Evolutionary conservation across 2,329 filamentous ascomycete genomes (phyloP).

Genomic region (Dactylella cylindrospora): DNA sequence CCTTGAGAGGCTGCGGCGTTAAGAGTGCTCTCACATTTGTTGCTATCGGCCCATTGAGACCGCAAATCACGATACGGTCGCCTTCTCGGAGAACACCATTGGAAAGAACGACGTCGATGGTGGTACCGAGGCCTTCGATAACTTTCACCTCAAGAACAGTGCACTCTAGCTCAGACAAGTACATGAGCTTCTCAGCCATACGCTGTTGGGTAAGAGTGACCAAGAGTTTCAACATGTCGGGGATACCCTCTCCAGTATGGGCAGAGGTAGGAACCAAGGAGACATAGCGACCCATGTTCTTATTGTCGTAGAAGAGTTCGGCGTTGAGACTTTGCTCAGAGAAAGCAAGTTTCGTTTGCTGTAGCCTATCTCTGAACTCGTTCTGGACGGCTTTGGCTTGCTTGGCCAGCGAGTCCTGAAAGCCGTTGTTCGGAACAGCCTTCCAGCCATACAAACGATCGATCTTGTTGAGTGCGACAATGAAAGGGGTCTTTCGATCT

Average conservation of each 20-base stretch:
- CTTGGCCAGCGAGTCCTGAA: slow-evolving; percentile 83
- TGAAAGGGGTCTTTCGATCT: slow-evolving; percentile 94
- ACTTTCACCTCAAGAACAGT: slow-evolving; percentile 99
- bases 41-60: slow-evolving; percentile 91
- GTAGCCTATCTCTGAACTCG: slow-evolving; percentile 87
- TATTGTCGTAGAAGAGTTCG: slow-evolving; percentile 96
- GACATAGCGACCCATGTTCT: slow-evolving; percentile 89
- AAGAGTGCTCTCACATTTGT: slow-evolving; percentile 94
- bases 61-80: slow-evolving; percentile 90
- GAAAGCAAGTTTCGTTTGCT: slow-evolving; percentile 90
- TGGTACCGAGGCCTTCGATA: slow-evolving; percentile 97
- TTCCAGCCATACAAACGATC: slow-evolving; percentile 99
- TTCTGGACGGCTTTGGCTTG: slow-evolving; percentile 92
- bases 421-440: slow-evolving; percentile 97
- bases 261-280: slow-evolving; percentile 97
- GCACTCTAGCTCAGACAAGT: slow-evolving; percentile 94
- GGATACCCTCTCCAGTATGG: slow-evolving; percentile 98
- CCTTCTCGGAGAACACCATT: slow-evolving; percentile 95
- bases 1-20: slow-evolving; percentile 88
- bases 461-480: slow-evolving; percentile 98
- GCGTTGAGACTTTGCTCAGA: slow-evolving; percentile 97
- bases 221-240: slow-evolving; percentile 96
- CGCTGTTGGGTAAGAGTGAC: slow-evolving; percentile 90
- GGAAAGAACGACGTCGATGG: slow-evolving; percentile 93
- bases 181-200: slow-evolving; percentile 97